phyloP scores from a whole-genome alignment of 2,329 filamentous ascomycete genomes.

The Biscogniauxia marginata region DNA sequence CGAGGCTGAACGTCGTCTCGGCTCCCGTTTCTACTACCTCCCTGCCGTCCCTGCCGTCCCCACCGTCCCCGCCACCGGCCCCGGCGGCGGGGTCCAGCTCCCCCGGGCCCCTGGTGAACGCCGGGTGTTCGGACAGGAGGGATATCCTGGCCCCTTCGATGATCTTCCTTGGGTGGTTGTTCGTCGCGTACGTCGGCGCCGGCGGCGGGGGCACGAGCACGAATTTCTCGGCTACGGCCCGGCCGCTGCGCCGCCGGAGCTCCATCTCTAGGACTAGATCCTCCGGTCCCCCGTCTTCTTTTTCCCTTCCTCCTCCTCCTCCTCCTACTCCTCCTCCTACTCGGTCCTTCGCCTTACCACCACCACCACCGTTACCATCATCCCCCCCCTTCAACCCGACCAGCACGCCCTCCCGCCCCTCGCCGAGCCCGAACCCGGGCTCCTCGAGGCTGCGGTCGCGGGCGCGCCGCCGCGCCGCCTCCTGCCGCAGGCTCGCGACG shows the following conservation, averaged over 20 bases:
- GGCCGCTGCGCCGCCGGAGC: constrained; percentile 77
- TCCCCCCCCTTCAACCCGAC: constrained; percentile 57
- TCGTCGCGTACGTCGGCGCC: background rate
- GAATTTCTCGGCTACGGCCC: constrained; percentile 70
- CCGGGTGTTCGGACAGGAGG: constrained; percentile 74
- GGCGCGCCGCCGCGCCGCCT: constrained; percentile 72
- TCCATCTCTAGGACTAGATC: constrained; percentile 82
- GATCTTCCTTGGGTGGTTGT: constrained; percentile 19
- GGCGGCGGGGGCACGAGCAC: constrained; percentile 41
- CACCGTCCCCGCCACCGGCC: constrained; percentile 32
- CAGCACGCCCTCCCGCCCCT: constrained; percentile 76
- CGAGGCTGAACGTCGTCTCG: constrained; percentile 79
- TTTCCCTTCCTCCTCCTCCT: constrained; percentile 16
- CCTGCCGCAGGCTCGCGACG: constrained; percentile 70
- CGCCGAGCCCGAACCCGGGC: constrained; percentile 75
- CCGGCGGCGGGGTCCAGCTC: constrained; percentile 40
- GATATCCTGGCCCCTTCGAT: constrained; percentile 36
- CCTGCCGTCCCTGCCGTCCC: constrained; percentile 35
- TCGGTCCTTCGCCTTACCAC: too few relatives aligned
- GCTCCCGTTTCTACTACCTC: constrained; percentile 43
- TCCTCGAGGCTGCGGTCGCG: constrained; percentile 70
- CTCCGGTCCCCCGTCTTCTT: constrained; percentile 14
- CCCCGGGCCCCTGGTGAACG: too few relatives aligned
- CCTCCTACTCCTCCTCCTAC: constrained; percentile 34
- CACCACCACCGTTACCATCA: too few relatives aligned